Conservation (phyloP, 225 moss, liverwort and hornwort genomes). For the Sphagnum tenellum region DNA sequence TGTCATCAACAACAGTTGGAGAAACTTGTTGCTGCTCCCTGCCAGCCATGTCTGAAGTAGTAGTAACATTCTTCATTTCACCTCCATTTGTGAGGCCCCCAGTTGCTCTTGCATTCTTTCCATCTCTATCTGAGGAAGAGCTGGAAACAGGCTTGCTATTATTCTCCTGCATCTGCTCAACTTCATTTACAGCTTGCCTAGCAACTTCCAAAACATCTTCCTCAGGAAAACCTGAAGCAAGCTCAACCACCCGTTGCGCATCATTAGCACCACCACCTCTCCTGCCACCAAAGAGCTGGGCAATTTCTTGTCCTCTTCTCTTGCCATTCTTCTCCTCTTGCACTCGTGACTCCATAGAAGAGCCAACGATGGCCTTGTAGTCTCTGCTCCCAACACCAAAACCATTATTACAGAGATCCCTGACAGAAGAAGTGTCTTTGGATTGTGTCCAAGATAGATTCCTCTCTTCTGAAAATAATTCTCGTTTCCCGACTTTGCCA, state of each 20-base stretch:
- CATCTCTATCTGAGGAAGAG: conserved; percentile 51
- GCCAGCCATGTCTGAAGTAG: no score
- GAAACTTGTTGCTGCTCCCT: no score
- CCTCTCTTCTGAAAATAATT: conserved; percentile 50
- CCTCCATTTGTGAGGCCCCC: conserved; percentile 3
- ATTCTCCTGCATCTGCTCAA: conserved; percentile 69
- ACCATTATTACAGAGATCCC: conserved; percentile 57
- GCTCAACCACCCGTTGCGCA: conserved; percentile 33
- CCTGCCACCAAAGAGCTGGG: conserved; percentile 52
- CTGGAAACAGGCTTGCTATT: conserved; percentile 50
- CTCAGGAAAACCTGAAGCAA: conserved; percentile 55
- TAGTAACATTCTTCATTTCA: no score
- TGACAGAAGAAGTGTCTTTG: conserved; percentile 34
- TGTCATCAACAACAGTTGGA: no score
- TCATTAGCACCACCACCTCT: conserved; percentile 21
- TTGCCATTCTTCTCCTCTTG: conserved; percentile 42
- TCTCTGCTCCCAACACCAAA: conserved; percentile 47
- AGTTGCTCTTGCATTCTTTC: conserved; percentile 35
- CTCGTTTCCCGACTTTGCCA: conserved; percentile 46
- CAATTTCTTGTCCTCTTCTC: conserved; percentile 40
- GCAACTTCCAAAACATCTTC: conserved; percentile 87
- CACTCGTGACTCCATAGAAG: conserved; percentile 20
- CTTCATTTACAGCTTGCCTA: conserved; percentile 73
- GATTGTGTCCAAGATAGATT: conserved; percentile 31
- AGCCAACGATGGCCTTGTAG: conserved; percentile 27